Evolutionary conservation across 1,139 yeast genomes (phyloP).

Genomic region (Yamadazyma siamensis): DNA sequence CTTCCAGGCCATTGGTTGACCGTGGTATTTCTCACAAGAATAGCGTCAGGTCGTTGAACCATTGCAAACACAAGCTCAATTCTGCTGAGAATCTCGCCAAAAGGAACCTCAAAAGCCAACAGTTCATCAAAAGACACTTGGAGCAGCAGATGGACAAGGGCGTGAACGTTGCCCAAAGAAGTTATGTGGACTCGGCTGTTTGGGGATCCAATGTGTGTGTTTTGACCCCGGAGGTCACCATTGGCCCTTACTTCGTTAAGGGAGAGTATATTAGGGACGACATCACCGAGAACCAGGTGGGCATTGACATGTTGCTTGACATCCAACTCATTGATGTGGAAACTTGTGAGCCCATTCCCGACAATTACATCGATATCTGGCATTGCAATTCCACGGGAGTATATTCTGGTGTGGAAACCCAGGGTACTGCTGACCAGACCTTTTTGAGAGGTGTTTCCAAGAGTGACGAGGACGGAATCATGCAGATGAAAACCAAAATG

Average conservation of each 20-base stretch:
- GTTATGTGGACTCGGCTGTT: conserved; percentile 1
- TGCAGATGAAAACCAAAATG: conserved; percentile 4
- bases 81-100: conserved; percentile 1
- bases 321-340: conserved; percentile 4
- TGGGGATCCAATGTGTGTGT: conserved; percentile 2
- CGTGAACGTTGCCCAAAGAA: neutral
- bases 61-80: conserved; percentile 2
- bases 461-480: conserved; percentile 3
- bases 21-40: conserved; percentile 1
- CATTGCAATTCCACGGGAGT: conserved; percentile 5
- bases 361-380: conserved; percentile 5
- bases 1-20: conserved; percentile 1
- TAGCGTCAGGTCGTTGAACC: neutral
- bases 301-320: conserved; percentile 4
- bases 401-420: conserved; percentile 4
- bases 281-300: conserved; percentile 2
- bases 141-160: conserved; percentile 1
- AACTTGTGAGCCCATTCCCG: conserved; percentile 5
- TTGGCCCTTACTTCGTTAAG: conserved; percentile 5
- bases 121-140: conserved; percentile 1
- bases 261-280: conserved; percentile 5
- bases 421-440: conserved; percentile 1
- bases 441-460: conserved; percentile 3
- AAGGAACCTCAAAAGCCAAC: neutral
- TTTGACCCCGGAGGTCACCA: conserved; percentile 3